Evolutionary conservation across 139 green algal species (phyloP).

Genomic region (Micractinium sp.): DNA sequence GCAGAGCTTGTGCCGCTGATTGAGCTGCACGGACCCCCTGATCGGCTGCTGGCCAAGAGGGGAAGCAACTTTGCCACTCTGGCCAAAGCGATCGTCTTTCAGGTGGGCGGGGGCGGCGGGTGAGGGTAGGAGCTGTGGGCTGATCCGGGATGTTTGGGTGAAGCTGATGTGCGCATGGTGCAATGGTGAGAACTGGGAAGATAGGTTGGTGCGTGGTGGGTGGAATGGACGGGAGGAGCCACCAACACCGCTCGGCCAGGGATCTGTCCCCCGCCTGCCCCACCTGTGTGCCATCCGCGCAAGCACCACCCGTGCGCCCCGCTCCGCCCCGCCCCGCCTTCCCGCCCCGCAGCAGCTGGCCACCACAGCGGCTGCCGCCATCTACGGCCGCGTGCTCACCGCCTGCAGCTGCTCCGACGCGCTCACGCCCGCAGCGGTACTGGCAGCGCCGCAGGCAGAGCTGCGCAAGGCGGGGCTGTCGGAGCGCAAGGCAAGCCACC

Average conservation of each 20-base stretch:
- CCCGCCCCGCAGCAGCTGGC: conserved; percentile 44
- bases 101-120: background rate
- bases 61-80: conserved; percentile 45
- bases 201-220: too few relatives aligned
- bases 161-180: too few relatives aligned
- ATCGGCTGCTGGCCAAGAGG: conserved; percentile 43
- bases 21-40: conserved; percentile 34
- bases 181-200: too few relatives aligned
- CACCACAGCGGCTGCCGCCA: conserved; percentile 46
- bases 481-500: conserved; percentile 33
- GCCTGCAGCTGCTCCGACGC: conserved; percentile 28
- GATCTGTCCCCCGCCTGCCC: background rate
- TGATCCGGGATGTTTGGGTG: too few relatives aligned
- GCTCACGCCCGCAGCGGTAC: conserved; percentile 20
- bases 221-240: too few relatives aligned
- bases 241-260: too few relatives aligned
- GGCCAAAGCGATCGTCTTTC: conserved; percentile 58
- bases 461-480: conserved; percentile 40
- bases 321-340: background rate
- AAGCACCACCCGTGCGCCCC: background rate
- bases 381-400: conserved; percentile 46
- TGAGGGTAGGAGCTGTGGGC: too few relatives aligned
- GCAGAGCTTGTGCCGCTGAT: conserved; percentile 53
- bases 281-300: too few relatives aligned
- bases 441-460: background rate